Evolutionary conservation across 2,329 filamentous ascomycete species (phyloP), one percentile per base, ranked within the genome.

Genomic region (Cyphellophora attinorum): DNA sequence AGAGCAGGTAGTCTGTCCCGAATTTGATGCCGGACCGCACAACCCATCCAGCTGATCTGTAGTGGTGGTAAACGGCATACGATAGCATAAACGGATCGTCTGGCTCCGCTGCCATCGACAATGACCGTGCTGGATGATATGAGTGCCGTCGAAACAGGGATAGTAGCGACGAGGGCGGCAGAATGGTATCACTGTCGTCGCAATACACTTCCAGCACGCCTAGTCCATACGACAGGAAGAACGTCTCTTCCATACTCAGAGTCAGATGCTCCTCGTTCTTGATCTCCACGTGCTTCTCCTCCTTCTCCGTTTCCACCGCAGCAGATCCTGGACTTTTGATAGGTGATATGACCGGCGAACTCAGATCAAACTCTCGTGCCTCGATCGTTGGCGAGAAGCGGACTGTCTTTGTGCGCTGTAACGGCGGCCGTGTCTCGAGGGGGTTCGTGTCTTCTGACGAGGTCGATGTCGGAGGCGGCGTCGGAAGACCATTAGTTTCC

Each of bases 21-120:
- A 98, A 98, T 54, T 98, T 98, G 55, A 93, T 79, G 21, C 91
- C 93, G 4, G 83, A 78, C 11, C 93, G 80, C 1, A 93, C 81
- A 1, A 95, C 85, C 89, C 91, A 98, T 15, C 91, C 91, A 0
- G 96, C 68, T 1, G 86, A 93, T 23, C 91, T 81, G 62, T 94
- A 98, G 56, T 98, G 89, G 54, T 98, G 91, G 56, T 94, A 98
- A 12, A 85, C 85, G 10, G 77, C 78, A 52, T 96, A 98, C 38
- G 85, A 79, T 1, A 94, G 57, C 13, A 96, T 64, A 57, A 98
- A 98, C 0, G 76, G 72, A 50, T 93, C 84, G 55, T 94, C 85
- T 0, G 85, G 76, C 11, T 71, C 66, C 3, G 85, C 65, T 8
- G 59, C 53, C 5, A 54, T 50, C 13, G 50, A 53, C 11, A 51